Conservation (phyloP, 345 rosid species). For the Arabidopsis suecica region DNA sequence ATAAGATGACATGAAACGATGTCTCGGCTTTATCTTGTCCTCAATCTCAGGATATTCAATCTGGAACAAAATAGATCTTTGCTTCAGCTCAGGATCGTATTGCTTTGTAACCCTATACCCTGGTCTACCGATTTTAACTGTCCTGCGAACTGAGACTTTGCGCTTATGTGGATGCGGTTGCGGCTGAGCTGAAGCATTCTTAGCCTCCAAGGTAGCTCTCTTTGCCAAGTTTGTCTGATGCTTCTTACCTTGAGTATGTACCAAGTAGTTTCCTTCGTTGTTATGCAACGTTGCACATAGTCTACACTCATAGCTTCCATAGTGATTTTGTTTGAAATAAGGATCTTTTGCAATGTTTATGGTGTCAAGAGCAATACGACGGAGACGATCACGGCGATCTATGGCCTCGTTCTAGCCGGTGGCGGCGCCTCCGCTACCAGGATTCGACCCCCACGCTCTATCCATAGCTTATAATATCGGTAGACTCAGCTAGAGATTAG, state of each 20-base stretch:
- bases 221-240: slow-evolving; percentile 95
- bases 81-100: slow-evolving; percentile 88
- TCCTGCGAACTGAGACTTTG: too few species aligned
- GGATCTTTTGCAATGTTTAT: slow-evolving; percentile 99
- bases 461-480: not conserved
- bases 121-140: slow-evolving; percentile 98
- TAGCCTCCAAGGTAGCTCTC: slow-evolving; percentile 94
- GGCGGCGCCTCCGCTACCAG: slow-evolving; percentile 97
- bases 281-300: slow-evolving; percentile 92
- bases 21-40: slow-evolving; percentile 84
- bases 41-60: slow-evolving; percentile 99
- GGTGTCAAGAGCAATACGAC: slow-evolving; percentile 95
- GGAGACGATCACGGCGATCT: slow-evolving; percentile 97
- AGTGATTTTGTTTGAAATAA: slow-evolving; percentile 95
- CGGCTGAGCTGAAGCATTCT: slow-evolving; percentile 2
- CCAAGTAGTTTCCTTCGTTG: slow-evolving; percentile 98
- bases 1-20: slow-evolving; percentile 93
- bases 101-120: slow-evolving; percentile 95
- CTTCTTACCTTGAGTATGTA: slow-evolving; percentile 94
- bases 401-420: slow-evolving; percentile 93
- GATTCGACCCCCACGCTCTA: slow-evolving; percentile 34
- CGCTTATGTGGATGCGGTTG: too few species aligned
- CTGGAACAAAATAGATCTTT: slow-evolving; percentile 95
- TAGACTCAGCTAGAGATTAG: too few species aligned
- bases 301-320: slow-evolving; percentile 93